Conservation (phyloP, 345 rosid species). For the Citrus sinensis region DVS_A1.0 CM039167.1:7002501-7003000, state of each 20-base stretch:
- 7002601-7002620: conserved; percentile 74
- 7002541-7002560: conserved; percentile 85
- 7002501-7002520: conserved; percentile 97
- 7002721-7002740: conserved; percentile 84
- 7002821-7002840: conserved; percentile 93
- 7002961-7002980: not conserved
- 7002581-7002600: conserved; percentile 47
- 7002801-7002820: conserved; percentile 86
- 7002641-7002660: conserved; percentile 2
- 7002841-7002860: not conserved
- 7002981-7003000: not conserved
- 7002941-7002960: not conserved
- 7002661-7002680: conserved; percentile 9
- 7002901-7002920: not conserved
- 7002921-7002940: not conserved
- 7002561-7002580: conserved; percentile 82
- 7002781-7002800: conserved; percentile 73
- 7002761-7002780: conserved; percentile 97
- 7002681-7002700: conserved; percentile 16
- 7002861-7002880: not conserved
- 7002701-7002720: conserved; percentile 41
- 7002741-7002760: conserved; percentile 94
- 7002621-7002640: conserved; percentile 28
- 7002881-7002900: not conserved
- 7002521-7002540: conserved; percentile 95